These are phyloP conservation scores for Mycosphaerella arachidis DNA, from an alignment of 2,329 filamentous ascomycete species.

Conservation along the genomic window DNA sequence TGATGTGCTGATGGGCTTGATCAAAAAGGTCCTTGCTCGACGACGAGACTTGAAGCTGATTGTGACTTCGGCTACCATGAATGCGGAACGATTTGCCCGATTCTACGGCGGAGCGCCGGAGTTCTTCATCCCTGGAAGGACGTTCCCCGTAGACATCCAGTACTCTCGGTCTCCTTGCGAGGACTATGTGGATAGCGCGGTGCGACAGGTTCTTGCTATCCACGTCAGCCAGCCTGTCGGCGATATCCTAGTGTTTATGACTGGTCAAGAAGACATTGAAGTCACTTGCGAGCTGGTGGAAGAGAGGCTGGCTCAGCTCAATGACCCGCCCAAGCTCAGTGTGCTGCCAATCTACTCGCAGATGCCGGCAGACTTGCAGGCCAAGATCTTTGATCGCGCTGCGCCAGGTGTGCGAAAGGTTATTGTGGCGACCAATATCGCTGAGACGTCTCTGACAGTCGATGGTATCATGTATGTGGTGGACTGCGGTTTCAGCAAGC, in stretches of 20 bases:
- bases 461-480: conserved; percentile 99
- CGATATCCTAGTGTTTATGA: conserved; percentile 99
- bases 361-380: conserved; percentile 96
- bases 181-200: conserved; percentile 94
- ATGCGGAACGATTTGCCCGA: conserved; percentile 88
- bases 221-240: conserved; percentile 91
- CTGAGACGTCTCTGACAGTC: conserved; percentile 94
- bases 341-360: conserved; percentile 98
- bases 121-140: conserved; percentile 91
- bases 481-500: conserved; percentile 90
- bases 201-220: conserved; percentile 91
- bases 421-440: conserved; percentile 97
- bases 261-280: conserved; percentile 97
- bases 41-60: conserved; percentile 91
- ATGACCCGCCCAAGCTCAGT: conserved; percentile 89
- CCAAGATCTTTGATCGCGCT: conserved; percentile 94
- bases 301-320: conserved; percentile 80
- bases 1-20: conserved; percentile 92
- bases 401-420: conserved; percentile 89
- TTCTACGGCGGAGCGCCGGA: conserved; percentile 96
- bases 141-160: conserved; percentile 95
- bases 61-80: conserved; percentile 98
- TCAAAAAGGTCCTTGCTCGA: conserved; percentile 92
- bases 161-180: conserved; percentile 93
- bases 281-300: conserved; percentile 90